Evolutionary conservation across 768 basidiomycete species (phyloP).

Genomic region (Fistulinella prunicolor): DNA sequence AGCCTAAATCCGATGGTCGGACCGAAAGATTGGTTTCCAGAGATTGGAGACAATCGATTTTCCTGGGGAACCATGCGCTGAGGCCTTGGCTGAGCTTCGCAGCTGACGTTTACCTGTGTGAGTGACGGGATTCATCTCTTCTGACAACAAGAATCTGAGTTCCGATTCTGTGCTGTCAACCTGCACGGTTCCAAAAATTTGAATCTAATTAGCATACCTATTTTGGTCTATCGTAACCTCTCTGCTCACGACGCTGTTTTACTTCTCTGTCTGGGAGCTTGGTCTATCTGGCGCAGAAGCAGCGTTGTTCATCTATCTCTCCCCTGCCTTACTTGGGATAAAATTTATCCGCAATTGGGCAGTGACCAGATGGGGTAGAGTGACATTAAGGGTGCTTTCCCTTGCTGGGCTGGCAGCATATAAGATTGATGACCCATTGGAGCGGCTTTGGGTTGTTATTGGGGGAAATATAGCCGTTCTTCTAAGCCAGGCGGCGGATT

Average conservation of each 20-base stretch:
- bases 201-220: constrained; percentile 52
- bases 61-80: background rate
- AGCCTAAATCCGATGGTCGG: background rate
- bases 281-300: constrained; percentile 82
- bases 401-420: constrained; percentile 56
- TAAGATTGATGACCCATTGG: constrained; percentile 45
- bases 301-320: constrained; percentile 65
- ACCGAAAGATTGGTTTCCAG: background rate
- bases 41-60: background rate
- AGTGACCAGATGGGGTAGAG: constrained; percentile 46
- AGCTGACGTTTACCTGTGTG: constrained; percentile 59
- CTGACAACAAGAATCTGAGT: constrained; percentile 7
- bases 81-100: constrained; percentile 33
- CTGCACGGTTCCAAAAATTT: background rate
- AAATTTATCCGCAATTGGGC: constrained; percentile 44
- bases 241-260: constrained; percentile 78
- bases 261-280: constrained; percentile 90
- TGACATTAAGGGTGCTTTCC: constrained; percentile 46
- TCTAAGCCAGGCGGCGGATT: constrained; percentile 50
- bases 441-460: constrained; percentile 57
- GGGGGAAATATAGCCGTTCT: constrained; percentile 50
- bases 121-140: background rate
- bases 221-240: constrained; percentile 85
- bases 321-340: constrained; percentile 59
- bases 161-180: background rate